Conservation (phyloP, 2,329 filamentous ascomycete genomes). For the Atkinsonella texensis region DNA sequence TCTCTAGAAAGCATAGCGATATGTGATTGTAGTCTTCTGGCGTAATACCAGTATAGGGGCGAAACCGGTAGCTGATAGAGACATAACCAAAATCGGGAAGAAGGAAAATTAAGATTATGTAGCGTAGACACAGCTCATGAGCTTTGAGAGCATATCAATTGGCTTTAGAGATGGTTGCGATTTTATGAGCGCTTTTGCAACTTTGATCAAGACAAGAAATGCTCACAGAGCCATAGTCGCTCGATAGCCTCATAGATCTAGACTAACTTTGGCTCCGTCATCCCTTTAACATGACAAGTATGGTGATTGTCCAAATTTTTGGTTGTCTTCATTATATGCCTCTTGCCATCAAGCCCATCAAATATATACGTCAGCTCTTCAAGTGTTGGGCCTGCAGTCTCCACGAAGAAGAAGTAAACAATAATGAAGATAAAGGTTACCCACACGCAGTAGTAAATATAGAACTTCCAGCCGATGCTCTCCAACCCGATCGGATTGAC, state of each 20-base stretch:
- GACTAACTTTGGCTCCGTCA: conserved; percentile 2
- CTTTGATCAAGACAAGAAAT: too few relatives aligned
- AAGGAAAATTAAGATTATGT: too few relatives aligned
- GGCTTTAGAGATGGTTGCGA: too few relatives aligned
- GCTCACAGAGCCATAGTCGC: background rate
- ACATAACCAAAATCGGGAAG: background rate
- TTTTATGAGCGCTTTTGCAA: too few relatives aligned
- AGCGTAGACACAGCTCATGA: too few relatives aligned
- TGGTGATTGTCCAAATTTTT: conserved; percentile 6
- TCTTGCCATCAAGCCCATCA: conserved; percentile 16
- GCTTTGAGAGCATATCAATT: too few relatives aligned
- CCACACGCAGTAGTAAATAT: conserved; percentile 30
- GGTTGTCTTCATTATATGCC: conserved; percentile 13
- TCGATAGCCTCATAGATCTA: background rate
- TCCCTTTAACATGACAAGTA: conserved; percentile 3
- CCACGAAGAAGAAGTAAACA: conserved; percentile 29
- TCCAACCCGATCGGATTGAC: conserved; percentile 27
- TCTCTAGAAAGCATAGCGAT: background rate
- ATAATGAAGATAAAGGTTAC: conserved; percentile 23
- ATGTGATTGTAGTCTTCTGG: background rate
- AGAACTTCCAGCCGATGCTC: conserved; percentile 27
- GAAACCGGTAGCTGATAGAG: background rate
- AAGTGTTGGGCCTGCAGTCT: conserved; percentile 24
- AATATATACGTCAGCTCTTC: conserved; percentile 23
- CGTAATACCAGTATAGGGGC: background rate